Evolutionary conservation across 2,329 filamentous ascomycete genomes (phyloP).

Genomic region (Colletotrichum cereale): DNA sequence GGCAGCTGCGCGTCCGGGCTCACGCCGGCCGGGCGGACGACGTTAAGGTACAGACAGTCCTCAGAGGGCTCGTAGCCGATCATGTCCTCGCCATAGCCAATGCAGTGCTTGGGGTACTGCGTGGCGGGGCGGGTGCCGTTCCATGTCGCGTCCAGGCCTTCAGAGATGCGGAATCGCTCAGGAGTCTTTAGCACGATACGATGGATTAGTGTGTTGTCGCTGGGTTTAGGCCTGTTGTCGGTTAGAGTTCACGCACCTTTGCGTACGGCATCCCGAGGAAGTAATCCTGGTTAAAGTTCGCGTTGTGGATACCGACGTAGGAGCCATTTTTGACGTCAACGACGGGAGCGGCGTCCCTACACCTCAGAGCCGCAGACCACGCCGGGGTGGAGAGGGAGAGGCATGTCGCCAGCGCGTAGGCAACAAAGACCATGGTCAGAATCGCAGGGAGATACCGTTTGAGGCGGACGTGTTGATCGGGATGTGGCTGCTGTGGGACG

Average conservation of each 20-base stretch:
- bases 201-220: background rate
- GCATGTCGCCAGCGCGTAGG: slow-evolving; percentile 22
- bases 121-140: slow-evolving; percentile 55
- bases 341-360: slow-evolving; percentile 22
- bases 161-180: slow-evolving; percentile 62
- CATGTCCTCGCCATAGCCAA: slow-evolving; percentile 60
- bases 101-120: slow-evolving; percentile 59
- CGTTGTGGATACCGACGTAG: slow-evolving; percentile 52
- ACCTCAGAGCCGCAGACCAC: slow-evolving; percentile 19
- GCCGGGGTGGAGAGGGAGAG: slow-evolving; percentile 22
- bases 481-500: background rate
- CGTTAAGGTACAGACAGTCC: slow-evolving; percentile 73
- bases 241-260: slow-evolving; percentile 27
- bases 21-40: slow-evolving; percentile 66
- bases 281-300: slow-evolving; percentile 58
- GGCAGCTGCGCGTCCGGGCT: slow-evolving; percentile 58
- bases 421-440: slow-evolving; percentile 26
- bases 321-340: slow-evolving; percentile 44
- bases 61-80: slow-evolving; percentile 52
- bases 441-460: slow-evolving; percentile 13
- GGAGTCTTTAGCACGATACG: slow-evolving; percentile 49
- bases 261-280: slow-evolving; percentile 66
- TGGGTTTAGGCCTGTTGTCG: background rate
- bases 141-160: slow-evolving; percentile 62
- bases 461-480: slow-evolving; percentile 3